A percentile compares a stretch with the other conserved stretches of the same genome.
Evolutionary conservation across 2,329 filamentous ascomycete genomes (phyloP).

Genomic region (Chaetomiaceae sp.): DNA sequence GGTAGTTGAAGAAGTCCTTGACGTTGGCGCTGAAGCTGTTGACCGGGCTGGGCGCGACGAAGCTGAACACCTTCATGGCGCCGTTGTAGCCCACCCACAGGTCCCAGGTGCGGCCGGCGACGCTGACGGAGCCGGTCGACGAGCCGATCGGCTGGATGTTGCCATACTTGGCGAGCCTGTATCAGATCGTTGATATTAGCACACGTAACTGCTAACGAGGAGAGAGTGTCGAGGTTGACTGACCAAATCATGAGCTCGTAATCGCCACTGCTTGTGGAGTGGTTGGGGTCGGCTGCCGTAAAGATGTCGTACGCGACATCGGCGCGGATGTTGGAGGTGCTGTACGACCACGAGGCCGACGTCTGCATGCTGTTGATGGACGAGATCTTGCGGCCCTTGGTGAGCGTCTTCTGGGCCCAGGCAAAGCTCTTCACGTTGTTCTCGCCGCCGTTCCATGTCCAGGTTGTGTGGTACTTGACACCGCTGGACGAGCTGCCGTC

Average conservation of each 20-base stretch:
- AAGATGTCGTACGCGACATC: slow-evolving; percentile 60
- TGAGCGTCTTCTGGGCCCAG: slow-evolving; percentile 34
- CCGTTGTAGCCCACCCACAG: slow-evolving; percentile 51
- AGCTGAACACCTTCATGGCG: slow-evolving; percentile 50
- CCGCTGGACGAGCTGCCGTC: slow-evolving; percentile 29
- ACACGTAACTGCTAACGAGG: background rate
- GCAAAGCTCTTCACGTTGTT: slow-evolving; percentile 40
- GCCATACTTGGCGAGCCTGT: slow-evolving; percentile 48
- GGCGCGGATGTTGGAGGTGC: slow-evolving; percentile 43
- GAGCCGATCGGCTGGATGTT: slow-evolving; percentile 49
- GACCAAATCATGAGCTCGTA: slow-evolving; percentile 64
- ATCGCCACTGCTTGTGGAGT: slow-evolving; percentile 32
- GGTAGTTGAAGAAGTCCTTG: slow-evolving; percentile 46
- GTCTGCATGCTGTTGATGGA: slow-evolving; percentile 32
- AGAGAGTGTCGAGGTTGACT: background rate
- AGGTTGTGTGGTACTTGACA: slow-evolving; percentile 37
- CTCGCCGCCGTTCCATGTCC: slow-evolving; percentile 36
- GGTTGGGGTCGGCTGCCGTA: slow-evolving; percentile 38
- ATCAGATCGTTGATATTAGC: background rate
- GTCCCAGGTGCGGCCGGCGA: slow-evolving; percentile 46
- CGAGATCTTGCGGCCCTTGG: slow-evolving; percentile 26
- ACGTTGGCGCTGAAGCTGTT: slow-evolving; percentile 46
- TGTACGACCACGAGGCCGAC: slow-evolving; percentile 39
- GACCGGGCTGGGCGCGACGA: slow-evolving; percentile 29
- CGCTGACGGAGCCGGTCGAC: slow-evolving; percentile 42